These are phyloP conservation scores for Aspergillus nomiae DNA, from an alignment of 2,329 filamentous ascomycete genomes.

Conservation along the genomic window DNA sequence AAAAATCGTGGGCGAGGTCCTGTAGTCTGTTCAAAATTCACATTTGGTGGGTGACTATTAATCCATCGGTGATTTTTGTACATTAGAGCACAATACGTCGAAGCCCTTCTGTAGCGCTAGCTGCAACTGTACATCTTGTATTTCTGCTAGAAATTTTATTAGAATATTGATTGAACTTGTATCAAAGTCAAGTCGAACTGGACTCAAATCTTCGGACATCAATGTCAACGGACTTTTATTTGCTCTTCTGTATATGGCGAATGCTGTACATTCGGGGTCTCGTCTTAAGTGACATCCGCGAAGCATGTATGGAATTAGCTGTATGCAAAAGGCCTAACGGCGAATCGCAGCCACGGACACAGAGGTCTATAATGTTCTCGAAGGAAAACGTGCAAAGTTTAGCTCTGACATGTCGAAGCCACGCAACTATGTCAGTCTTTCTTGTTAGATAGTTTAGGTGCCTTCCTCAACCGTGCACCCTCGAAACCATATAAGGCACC, in stretches of 20 bases:
- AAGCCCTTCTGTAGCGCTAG: neutral
- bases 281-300: neutral
- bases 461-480: constrained; percentile 38
- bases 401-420: neutral
- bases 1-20: constrained; percentile 95
- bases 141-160: constrained; percentile 7
- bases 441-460: constrained; percentile 16
- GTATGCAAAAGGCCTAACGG: neutral
- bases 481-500: constrained; percentile 91
- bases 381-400: neutral
- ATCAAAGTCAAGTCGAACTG: neutral
- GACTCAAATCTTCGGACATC: neutral
- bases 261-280: neutral
- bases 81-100: neutral
- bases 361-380: neutral
- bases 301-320: neutral
- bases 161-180: neutral
- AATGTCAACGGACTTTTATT: neutral
- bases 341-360: neutral
- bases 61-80: neutral
- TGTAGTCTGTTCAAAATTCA: constrained; percentile 54
- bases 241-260: neutral
- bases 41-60: neutral
- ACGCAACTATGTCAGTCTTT: constrained; percentile 15
- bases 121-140: constrained; percentile 4